A percentile compares a stretch with the other conserved stretches of the same genome.
phyloP scores from a whole-genome alignment of 306 rosid species.

The Cotoneaster glaucophyllus region DNA sequence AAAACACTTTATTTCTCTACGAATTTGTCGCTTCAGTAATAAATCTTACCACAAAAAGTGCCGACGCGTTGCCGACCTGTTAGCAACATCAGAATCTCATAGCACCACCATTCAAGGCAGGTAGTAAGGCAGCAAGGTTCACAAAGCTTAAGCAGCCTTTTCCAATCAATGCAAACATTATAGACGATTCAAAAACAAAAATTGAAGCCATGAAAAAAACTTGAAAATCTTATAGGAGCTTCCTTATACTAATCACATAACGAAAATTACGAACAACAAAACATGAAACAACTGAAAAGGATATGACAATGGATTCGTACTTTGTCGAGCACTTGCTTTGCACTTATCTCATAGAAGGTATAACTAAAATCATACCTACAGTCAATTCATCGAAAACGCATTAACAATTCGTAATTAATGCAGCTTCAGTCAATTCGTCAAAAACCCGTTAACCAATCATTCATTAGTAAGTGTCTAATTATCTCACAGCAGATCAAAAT shows the following conservation, averaged over 20 bases:
- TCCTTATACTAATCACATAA: too few relatives aligned
- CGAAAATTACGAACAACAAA: too few relatives aligned
- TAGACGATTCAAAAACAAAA: too few relatives aligned
- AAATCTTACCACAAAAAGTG: too few relatives aligned
- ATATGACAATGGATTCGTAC: too few relatives aligned
- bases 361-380: neutral
- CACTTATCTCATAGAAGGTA: neutral
- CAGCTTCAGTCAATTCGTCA: neutral
- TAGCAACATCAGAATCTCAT: constrained; percentile 71
- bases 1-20: too few relatives aligned
- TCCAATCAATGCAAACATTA: constrained; percentile 36
- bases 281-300: too few relatives aligned
- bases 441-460: neutral
- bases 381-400: neutral
- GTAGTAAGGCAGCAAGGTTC: constrained; percentile 80
- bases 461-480: too few relatives aligned
- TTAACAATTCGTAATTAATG: neutral
- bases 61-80: constrained; percentile 33
- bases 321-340: too few relatives aligned
- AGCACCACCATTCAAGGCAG: constrained; percentile 98
- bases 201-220: too few relatives aligned
- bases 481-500: neutral
- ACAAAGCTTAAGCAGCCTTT: constrained; percentile 49
- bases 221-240: too few relatives aligned
- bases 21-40: too few relatives aligned